phyloP scores from a whole-genome alignment of 2,329 filamentous ascomycete species.

The Calonectria henricotiae region DNA sequence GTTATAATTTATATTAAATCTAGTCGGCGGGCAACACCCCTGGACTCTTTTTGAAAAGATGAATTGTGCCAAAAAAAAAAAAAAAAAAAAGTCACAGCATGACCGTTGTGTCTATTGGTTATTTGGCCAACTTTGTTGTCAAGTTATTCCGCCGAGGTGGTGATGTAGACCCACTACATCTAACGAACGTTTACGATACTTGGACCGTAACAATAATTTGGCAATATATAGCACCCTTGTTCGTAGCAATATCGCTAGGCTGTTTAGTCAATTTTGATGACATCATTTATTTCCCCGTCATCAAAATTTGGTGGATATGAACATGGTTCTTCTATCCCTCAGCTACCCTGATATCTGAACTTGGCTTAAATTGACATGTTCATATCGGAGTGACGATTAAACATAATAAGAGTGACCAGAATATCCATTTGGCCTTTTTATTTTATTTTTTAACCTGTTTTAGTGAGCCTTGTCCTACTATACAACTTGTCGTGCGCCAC shows the following conservation, averaged over 20 bases:
- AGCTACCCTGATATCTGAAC: not conserved
- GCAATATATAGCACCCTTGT: not conserved
- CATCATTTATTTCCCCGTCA: constrained; percentile 5
- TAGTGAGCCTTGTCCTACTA: not conserved
- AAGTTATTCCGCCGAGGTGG: no score
- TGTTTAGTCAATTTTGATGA: not conserved
- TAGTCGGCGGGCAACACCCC: no score
- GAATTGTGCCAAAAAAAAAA: no score
- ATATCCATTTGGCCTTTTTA: not conserved
- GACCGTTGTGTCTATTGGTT: no score
- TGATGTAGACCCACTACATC: no score
- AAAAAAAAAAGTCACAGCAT: no score
- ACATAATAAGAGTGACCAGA: not conserved
- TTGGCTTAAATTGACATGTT: not conserved
- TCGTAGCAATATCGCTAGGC: not conserved
- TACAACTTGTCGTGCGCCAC: not conserved
- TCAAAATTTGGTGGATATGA: constrained; percentile 8
- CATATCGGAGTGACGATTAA: no score
- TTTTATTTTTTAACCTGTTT: constrained; percentile 5
- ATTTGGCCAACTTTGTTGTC: no score
- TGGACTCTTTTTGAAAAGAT: no score
- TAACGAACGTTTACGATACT: no score
- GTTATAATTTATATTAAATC: no score
- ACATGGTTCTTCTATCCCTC: not conserved
- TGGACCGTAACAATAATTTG: not conserved